These are phyloP conservation scores for Panaeolus cyanescens DNA, from an alignment of 768 basidiomycete genomes.

Conservation along the genomic window DNA sequence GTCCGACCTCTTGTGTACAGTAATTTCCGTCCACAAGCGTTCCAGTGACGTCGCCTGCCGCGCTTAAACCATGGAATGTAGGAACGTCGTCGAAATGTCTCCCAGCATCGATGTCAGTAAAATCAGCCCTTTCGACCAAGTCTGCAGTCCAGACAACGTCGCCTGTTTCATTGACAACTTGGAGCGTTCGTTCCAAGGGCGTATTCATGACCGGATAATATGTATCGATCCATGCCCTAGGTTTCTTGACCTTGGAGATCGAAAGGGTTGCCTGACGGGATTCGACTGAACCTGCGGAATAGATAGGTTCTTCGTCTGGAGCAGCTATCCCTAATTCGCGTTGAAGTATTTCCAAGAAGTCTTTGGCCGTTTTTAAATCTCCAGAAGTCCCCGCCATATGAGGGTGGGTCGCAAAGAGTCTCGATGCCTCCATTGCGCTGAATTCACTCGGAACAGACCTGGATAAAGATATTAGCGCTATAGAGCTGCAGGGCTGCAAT, in stretches of 20 bases:
- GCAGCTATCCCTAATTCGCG: slow-evolving; percentile 52
- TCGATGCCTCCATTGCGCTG: slow-evolving; percentile 55
- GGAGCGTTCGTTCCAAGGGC: slow-evolving; percentile 63
- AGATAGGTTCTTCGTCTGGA: slow-evolving; percentile 50
- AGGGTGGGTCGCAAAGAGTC: slow-evolving; percentile 58
- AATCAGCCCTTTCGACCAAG: slow-evolving; percentile 33
- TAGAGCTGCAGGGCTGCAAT: neutral
- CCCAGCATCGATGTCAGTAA: slow-evolving; percentile 72
- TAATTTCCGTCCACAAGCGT: slow-evolving; percentile 79
- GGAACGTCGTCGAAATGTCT: slow-evolving; percentile 68
- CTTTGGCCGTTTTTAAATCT: slow-evolving; percentile 60
- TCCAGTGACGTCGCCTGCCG: slow-evolving; percentile 72
- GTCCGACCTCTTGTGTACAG: slow-evolving; percentile 59
- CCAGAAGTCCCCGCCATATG: slow-evolving; percentile 66
- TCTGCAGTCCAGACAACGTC: slow-evolving; percentile 46
- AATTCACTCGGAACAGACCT: slow-evolving; percentile 53
- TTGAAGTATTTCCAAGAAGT: slow-evolving; percentile 66
- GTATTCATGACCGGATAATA: slow-evolving; percentile 89
- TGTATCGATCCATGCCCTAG: slow-evolving; percentile 75
- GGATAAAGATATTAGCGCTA: neutral
- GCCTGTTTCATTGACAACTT: slow-evolving; percentile 62
- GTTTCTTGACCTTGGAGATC: slow-evolving; percentile 41
- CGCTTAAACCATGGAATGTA: slow-evolving; percentile 84
- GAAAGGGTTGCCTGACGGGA: slow-evolving; percentile 68
- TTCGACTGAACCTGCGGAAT: slow-evolving; percentile 64